phyloP scores from a whole-genome alignment of 768 basidiomycete species.

The Tricholoma matsutake region DNA sequence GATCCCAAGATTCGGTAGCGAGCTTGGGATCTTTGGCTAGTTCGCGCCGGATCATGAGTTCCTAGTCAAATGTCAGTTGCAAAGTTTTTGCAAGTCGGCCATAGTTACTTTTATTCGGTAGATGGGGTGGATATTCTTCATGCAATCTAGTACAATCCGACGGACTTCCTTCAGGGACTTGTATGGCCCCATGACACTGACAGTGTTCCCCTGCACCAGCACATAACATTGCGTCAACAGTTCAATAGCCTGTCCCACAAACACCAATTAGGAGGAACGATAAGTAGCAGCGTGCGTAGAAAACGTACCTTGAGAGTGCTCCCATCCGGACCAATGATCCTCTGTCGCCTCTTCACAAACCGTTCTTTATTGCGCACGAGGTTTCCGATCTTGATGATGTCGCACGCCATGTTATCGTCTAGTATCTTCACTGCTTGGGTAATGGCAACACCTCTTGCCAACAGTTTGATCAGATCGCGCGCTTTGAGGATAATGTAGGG shows the following conservation, averaged over 20 bases:
- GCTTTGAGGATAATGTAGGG: slow-evolving; percentile 97
- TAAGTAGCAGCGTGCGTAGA: neutral
- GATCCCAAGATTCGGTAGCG: slow-evolving; percentile 91
- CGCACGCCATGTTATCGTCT: slow-evolving; percentile 87
- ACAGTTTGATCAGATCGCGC: slow-evolving; percentile 90
- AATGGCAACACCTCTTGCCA: slow-evolving; percentile 87
- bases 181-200: slow-evolving; percentile 96
- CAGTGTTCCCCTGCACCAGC: slow-evolving; percentile 96
- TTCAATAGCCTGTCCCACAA: slow-evolving; percentile 77
- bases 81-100: neutral
- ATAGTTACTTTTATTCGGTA: slow-evolving; percentile 88
- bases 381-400: slow-evolving; percentile 97
- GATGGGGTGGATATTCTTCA: slow-evolving; percentile 99
- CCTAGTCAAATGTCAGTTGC: slow-evolving; percentile 42
- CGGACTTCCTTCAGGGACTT: slow-evolving; percentile 96
- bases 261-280: neutral
- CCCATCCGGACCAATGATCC: slow-evolving; percentile 96
- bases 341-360: slow-evolving; percentile 92
- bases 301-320: slow-evolving; percentile 87
- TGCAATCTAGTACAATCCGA: slow-evolving; percentile 95
- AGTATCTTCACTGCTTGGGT: slow-evolving; percentile 86
- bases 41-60: slow-evolving; percentile 97
- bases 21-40: slow-evolving; percentile 97
- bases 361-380: slow-evolving; percentile 93
- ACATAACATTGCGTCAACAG: slow-evolving; percentile 96